Evolutionary conservation across 1,139 yeast species (phyloP).

Genomic region (Diutina ranongensis): DNA sequence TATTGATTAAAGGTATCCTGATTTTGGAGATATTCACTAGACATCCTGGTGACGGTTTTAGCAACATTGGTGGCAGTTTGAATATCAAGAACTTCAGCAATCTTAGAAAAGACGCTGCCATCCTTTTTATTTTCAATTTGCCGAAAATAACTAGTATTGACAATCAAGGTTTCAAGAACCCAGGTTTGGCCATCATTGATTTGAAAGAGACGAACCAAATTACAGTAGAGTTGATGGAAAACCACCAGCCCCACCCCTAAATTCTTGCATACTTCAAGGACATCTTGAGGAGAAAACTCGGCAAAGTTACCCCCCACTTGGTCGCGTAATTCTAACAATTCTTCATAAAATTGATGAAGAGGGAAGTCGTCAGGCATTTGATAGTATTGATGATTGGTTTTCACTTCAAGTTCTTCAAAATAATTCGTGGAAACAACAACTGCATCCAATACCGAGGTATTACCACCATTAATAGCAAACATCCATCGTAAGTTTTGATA

Average conservation of each 20-base stretch:
- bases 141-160: slow-evolving; percentile 19
- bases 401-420: slow-evolving; percentile 8
- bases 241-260: slow-evolving; percentile 12
- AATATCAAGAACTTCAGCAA: neutral
- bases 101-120: neutral
- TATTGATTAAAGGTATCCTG: too few species aligned
- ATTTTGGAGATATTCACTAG: too few species aligned
- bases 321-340: slow-evolving; percentile 19
- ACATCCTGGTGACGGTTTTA: too few species aligned
- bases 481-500: slow-evolving; percentile 20
- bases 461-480: slow-evolving; percentile 14
- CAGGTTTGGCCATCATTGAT: slow-evolving; percentile 22
- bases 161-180: slow-evolving; percentile 24
- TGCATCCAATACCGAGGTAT: slow-evolving; percentile 14
- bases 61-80: too few species aligned
- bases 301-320: slow-evolving; percentile 15
- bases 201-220: slow-evolving; percentile 20
- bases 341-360: slow-evolving; percentile 24
- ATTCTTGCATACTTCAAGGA: slow-evolving; percentile 11
- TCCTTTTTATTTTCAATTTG: slow-evolving; percentile 15
- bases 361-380: slow-evolving; percentile 28
- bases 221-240: slow-evolving; percentile 20
- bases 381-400: slow-evolving; percentile 13
- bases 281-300: slow-evolving; percentile 8
- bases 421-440: slow-evolving; percentile 12